Evolutionary conservation across 139 green algal species (phyloP), one percentile per base, ranked within the genome.

Genomic region (Astrephomene gubernaculifera): DNA sequence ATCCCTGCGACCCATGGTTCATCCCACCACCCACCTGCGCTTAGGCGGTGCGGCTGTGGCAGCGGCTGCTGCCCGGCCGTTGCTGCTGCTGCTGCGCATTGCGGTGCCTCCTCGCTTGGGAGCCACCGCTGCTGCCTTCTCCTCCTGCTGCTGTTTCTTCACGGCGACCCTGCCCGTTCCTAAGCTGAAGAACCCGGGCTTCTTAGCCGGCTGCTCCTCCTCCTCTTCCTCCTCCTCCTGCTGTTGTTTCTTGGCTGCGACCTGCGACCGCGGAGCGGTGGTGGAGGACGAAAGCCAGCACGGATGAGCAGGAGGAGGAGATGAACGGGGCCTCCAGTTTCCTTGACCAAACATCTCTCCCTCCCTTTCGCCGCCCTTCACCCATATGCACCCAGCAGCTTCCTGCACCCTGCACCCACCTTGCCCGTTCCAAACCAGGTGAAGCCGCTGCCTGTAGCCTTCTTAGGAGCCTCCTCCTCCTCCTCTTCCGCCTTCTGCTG

Each of bases 171-270:
- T n/a, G 29, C 19, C 57, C 0, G 57, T 82, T 29, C 75, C 75
- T 52, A 81, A 81, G 36, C 35, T 17, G 41, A 82, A 82, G 75
- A 82, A 82, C 31, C 76, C 76, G 52, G 29, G 39, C 60, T 83
- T 83, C 60, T 72, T 83, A 57, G 74, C n/a, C n/a, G n/a, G n/a
- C n/a, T n/a, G n/a, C n/a, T n/a, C 38, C 38, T 54, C 10, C 44
- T 63, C 45, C 73, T 39, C 35, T 9, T 24, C 54, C 60, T 65
- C 76, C 43, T 74, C 63, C 63, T 74, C 27, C 52, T 41, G 17
- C 33, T 36, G 41, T 41, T 76, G 41, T n/a, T 83, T 83, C 78
- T 84, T 84, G 24, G 21, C 78, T 1, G 78, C 4, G 1, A 84
- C 78, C 78, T 84, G n/a, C n/a, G n/a, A n/a, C n/a, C n/a, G n/a